A percentile compares a stretch with the other conserved stretches of the same genome.
Conservation (phyloP, 345 rosid species). For the Dipteronia sinensis region DNA sequence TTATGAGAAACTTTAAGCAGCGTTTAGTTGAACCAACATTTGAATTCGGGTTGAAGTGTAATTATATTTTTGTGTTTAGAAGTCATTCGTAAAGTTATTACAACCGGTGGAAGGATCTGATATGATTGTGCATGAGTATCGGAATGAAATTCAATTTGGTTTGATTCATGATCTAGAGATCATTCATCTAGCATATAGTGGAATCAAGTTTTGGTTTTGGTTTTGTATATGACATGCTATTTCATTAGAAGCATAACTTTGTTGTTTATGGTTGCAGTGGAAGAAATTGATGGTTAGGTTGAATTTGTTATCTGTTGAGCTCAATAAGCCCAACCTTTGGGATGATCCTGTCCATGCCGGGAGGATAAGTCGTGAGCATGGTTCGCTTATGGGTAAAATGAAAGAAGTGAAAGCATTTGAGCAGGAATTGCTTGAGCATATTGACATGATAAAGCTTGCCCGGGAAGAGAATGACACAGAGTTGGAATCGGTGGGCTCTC, state of each 20-base stretch:
- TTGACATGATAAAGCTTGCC: constrained; percentile 94
- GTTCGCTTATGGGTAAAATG: constrained; percentile 66
- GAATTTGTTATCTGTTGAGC: constrained; percentile 60
- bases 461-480: constrained; percentile 85
- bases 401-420: constrained; percentile 78
- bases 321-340: constrained; percentile 81
- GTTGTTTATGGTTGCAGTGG: constrained; percentile 63
- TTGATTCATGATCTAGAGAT: background rate
- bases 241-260: constrained; percentile 7
- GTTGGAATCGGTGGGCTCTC: constrained; percentile 89
- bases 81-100: background rate
- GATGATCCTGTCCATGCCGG: constrained; percentile 86
- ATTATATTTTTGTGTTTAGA: background rate
- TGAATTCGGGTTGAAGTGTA: background rate
- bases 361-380: constrained; percentile 88
- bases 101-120: no score
- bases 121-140: no score
- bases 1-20: background rate
- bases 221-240: background rate
- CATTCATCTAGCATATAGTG: background rate
- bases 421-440: constrained; percentile 82
- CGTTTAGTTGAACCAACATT: background rate
- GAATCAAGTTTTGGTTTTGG: constrained; percentile 6
- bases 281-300: constrained; percentile 64
- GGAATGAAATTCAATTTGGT: background rate